Evolutionary conservation across 1,139 yeast species (phyloP), one percentile per base, ranked within the genome.

Genomic region (Maudiozyma humilis): DNA sequence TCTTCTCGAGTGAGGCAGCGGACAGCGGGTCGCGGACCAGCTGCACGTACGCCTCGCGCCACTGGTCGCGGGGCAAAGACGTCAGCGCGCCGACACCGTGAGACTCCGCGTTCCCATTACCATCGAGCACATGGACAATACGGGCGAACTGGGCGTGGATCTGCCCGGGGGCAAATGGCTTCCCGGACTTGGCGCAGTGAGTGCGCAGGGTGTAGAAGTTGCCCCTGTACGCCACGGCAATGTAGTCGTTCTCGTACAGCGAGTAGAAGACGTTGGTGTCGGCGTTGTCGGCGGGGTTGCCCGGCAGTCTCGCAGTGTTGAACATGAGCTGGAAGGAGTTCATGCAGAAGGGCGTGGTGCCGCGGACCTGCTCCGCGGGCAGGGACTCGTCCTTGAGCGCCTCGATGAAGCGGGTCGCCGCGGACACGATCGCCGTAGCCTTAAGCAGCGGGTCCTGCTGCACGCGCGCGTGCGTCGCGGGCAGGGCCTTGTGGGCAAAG

Each of bases 291-390:
- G 42, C 23, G 31, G 36, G 40, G 2, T 12, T 3, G 2, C 46
- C 40, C 4, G 96, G 96, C 41, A 85, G 75, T 60, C 97, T 76
- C 48, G 86, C 77, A 62, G 83, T 85, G 70, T 88, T 87, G 72
- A 91, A 91, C 95, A 91, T 84, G 70, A 79, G 78, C 60, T 76
- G 78, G 75, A 86, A 89, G 32, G 94, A 83, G 64, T 87, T 89
- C 97, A 89, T 89, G 68, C 96, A 89, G 63, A 77, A 82, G 18
- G 97, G 96, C 54, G 73, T 73, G 45, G 80, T 82, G n/a, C 27
- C 27, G 69, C 78, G 84, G 70, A 87, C 78, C 51, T 82, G 69
- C 66, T 91, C 97, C 1, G 96, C 88, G 2, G 71, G 70, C 43
- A 83, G 68, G 18, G 78, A 66, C 61, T 82, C 86, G 49, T 65